Base-by-base conservation (phyloP, 306 rosid genomes). In the Rubus parviflorus region DNA sequence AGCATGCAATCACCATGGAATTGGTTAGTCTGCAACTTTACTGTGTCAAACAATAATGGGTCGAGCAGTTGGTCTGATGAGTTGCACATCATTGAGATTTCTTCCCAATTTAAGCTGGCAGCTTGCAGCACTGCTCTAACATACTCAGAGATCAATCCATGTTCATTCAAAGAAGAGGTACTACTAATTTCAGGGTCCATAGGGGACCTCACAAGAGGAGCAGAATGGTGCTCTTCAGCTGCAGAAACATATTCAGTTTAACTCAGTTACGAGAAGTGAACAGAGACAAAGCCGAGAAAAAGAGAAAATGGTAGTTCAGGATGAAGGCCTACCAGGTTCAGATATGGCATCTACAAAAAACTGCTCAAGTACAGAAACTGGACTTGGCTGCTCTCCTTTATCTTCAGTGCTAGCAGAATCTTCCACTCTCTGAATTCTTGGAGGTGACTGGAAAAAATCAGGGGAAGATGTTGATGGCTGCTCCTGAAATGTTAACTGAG, bases 41-140 rank as follows among this genome's bases (percentile, higher is more conserved):
- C 66, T 69, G 90, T 82, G 61, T 86, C 80, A 62, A 88, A 82
- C 60, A 79, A 79, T 70, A 84, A 82, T 40, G 76, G 81, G 66
- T 81, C 78, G 45, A 66, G 70, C 75, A 85, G 72, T 63, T 73
- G 87, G 46, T 81, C 80, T 20, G 83, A 76, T 78, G 83, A 78
- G 67, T 72, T 79, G 45, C 62, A 76, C 61, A 86, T 85, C 63
- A 67, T 65, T 13, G 65, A 73, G 8, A 87, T 79, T 74, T 82
- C 91, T 40, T 86, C 86, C 82, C 88, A 85, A 72, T 87, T 86
- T 42, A 82, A 63, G 85, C 57, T 68, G 41, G 93, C 83, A 25
- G 78, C 83, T 82, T 80, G 86, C 62, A 87, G 73, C 72, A 89
- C 72, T 72, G 81, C 88, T 19, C 60, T 81, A 53, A 81, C 41